Conservation (phyloP, 441 rosid species). For the Croton setiger region DNA sequence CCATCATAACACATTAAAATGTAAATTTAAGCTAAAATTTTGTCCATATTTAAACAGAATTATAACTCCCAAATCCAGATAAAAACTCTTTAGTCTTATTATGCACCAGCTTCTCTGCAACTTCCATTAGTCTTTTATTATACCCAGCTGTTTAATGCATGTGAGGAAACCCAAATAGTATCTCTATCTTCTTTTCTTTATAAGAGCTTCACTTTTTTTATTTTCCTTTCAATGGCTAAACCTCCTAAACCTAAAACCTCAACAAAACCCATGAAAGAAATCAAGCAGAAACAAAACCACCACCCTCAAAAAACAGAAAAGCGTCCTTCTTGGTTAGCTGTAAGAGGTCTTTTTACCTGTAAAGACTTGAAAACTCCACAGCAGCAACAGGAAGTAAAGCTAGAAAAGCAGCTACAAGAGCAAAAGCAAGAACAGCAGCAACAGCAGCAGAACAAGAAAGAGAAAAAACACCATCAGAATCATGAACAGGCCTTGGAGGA, state of each 20-base stretch:
- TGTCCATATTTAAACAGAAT: conserved; percentile 14
- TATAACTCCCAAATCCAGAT: conserved; percentile 12
- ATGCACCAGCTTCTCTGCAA: conserved; percentile 8
- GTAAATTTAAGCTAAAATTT: conserved; percentile 2
- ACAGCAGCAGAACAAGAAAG: conserved; percentile 7
- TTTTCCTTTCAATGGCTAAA: conserved; percentile 37
- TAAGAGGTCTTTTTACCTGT: conserved; percentile 49
- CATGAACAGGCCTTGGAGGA: conserved; percentile 31
- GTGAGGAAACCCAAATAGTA: background rate
- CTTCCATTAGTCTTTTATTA: background rate
- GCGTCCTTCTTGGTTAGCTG: conserved; percentile 46
- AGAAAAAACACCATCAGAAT: conserved; percentile 23
- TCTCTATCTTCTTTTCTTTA: conserved; percentile 5
- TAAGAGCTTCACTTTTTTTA: background rate
- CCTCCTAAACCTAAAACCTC: conserved; percentile 25
- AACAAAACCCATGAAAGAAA: conserved; percentile 32
- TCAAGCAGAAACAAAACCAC: conserved; percentile 29
- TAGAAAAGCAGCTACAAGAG: conserved; percentile 8
- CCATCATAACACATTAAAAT: background rate
- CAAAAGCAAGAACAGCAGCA: conserved; percentile 18
- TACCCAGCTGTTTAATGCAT: conserved; percentile 1
- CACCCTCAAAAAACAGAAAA: conserved; percentile 34
- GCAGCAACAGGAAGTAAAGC: conserved; percentile 14
- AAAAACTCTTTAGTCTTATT: background rate
- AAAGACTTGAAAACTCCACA: conserved; percentile 31